phyloP scores from a whole-genome alignment of 768 basidiomycete species.

The Tephrocybe sp. region DNA sequence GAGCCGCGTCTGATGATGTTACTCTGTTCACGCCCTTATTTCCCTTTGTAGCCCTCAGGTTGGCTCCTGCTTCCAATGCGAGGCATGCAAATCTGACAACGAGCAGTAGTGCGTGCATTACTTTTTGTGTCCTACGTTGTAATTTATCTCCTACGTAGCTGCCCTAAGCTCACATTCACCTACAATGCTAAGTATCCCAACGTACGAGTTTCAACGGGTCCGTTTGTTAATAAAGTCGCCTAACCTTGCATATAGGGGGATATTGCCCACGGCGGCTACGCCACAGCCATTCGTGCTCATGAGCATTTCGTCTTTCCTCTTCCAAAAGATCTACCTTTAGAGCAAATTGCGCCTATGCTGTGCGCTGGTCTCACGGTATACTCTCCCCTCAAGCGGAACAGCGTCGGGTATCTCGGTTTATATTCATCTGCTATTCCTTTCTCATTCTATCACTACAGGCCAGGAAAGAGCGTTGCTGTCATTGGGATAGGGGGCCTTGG shows the following conservation, averaged over 20 bases:
- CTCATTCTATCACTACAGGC: constrained; percentile 27
- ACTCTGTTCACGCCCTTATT: background rate
- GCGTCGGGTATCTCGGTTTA: constrained; percentile 26
- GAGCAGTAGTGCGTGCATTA: constrained; percentile 44
- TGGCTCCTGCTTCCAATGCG: constrained; percentile 45
- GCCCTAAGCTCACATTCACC: constrained; percentile 36
- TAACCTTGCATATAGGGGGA: constrained; percentile 23
- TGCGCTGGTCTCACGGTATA: constrained; percentile 65
- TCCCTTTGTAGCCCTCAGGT: constrained; percentile 39
- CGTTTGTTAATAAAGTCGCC: background rate
- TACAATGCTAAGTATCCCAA: constrained; percentile 42
- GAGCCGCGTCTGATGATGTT: background rate
- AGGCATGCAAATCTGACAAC: constrained; percentile 44
- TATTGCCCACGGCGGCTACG: constrained; percentile 45
- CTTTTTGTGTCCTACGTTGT: background rate
- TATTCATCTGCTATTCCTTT: background rate
- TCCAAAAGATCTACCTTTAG: constrained; percentile 48
- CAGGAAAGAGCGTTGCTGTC: constrained; percentile 63
- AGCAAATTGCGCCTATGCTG: constrained; percentile 59
- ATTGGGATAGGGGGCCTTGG: constrained; percentile 65
- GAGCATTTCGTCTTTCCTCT: constrained; percentile 60
- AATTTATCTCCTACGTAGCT: constrained; percentile 23
- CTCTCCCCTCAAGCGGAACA: constrained; percentile 55
- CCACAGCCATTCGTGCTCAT: constrained; percentile 40
- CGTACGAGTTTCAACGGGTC: constrained; percentile 10